These are phyloP conservation scores for Cucumis cinereus DNA, from an alignment of 306 rosid species.

Conservation along the genomic window DNA sequence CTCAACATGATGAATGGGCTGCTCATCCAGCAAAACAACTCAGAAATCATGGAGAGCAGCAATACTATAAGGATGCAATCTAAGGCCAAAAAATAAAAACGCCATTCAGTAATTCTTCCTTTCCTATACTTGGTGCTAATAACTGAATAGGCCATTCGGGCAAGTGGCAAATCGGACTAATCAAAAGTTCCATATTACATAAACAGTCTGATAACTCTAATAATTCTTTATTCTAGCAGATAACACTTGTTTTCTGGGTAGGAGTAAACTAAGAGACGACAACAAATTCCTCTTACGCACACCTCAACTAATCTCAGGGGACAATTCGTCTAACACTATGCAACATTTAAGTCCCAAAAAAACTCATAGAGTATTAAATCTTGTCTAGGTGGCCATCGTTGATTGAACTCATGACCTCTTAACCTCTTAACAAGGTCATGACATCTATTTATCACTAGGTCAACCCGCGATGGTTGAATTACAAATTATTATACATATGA, in stretches of 20 bases:
- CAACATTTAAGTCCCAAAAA: too few relatives aligned
- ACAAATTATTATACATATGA: not conserved
- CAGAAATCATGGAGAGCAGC: slow-evolving; percentile 5
- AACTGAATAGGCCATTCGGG: not conserved
- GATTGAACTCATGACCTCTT: too few relatives aligned
- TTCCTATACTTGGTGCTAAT: not conserved
- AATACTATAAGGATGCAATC: not conserved
- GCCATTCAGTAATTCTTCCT: not conserved
- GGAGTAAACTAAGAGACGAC: not conserved
- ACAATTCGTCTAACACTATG: too few relatives aligned
- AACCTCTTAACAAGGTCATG: too few relatives aligned
- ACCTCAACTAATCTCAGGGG: too few relatives aligned
- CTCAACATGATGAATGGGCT: slow-evolving; percentile 31
- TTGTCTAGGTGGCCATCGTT: too few relatives aligned
- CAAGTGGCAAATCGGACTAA: not conserved
- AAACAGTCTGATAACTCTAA: not conserved
- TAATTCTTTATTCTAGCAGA: not conserved
- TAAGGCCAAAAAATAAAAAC: not conserved
- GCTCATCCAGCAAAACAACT: slow-evolving; percentile 9
- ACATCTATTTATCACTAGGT: too few relatives aligned
- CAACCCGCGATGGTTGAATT: too few relatives aligned
- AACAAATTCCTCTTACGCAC: not conserved
- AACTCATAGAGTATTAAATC: too few relatives aligned
- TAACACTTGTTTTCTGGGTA: not conserved
- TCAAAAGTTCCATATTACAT: not conserved